Evolutionary conservation across 805 yeast genomes (phyloP).

Genomic region (Yarrowia sp.): DNA sequence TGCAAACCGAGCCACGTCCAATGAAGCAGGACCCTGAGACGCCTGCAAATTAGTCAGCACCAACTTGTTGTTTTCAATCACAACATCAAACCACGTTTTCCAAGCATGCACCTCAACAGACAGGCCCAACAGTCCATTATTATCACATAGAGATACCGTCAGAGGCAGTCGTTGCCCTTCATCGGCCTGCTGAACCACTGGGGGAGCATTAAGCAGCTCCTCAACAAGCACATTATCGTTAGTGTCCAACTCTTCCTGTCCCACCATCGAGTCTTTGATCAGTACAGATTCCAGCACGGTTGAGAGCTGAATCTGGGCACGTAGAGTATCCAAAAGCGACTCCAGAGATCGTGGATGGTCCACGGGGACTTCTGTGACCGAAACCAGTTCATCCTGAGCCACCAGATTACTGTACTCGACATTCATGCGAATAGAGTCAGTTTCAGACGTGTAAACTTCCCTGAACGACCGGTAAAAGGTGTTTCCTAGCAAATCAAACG

Average conservation of each 20-base stretch:
- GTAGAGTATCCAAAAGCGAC: constrained; percentile 29
- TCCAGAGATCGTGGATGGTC: constrained; percentile 35
- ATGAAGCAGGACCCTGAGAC: not conserved
- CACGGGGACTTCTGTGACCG: constrained; percentile 34
- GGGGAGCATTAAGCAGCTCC: constrained; percentile 10
- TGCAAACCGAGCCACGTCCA: not conserved
- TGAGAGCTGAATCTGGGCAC: constrained; percentile 28
- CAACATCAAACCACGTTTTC: constrained; percentile 14
- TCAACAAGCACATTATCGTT: constrained; percentile 20
- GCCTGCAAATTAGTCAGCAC: not conserved
- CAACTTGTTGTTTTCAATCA: not conserved
- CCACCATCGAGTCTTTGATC: not conserved
- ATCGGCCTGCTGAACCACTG: not conserved
- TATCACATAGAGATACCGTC: constrained; percentile 15
- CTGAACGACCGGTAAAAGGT: constrained; percentile 18
- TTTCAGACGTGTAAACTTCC: constrained; percentile 4
- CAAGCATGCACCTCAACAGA: constrained; percentile 15
- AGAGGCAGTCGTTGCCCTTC: not conserved
- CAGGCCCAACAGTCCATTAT: constrained; percentile 3
- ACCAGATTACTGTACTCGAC: constrained; percentile 32
- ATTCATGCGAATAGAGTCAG: constrained; percentile 25
- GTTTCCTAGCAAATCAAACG: not conserved
- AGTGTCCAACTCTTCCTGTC: constrained; percentile 2
- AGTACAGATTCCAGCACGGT: constrained; percentile 28
- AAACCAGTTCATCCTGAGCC: constrained; percentile 32